phyloP scores from a whole-genome alignment of 2,329 filamentous ascomycete genomes.

The Aspergillus arachidicola region DNA sequence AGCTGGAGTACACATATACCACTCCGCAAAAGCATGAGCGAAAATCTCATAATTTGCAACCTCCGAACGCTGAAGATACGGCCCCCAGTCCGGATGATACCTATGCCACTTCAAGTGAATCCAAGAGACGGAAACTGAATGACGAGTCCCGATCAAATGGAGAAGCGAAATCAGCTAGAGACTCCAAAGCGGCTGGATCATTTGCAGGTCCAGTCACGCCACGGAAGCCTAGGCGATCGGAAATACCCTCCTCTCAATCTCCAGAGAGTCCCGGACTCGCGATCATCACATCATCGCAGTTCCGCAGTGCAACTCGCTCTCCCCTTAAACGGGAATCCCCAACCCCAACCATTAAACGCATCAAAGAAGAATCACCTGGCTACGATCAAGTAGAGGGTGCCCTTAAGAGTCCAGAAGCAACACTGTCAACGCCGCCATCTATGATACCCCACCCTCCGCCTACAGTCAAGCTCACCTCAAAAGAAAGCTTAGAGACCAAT shows the following conservation, averaged over 20 bases:
- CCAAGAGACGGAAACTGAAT: constrained; percentile 28
- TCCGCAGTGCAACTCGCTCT: constrained; percentile 30
- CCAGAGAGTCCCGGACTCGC: constrained; percentile 44
- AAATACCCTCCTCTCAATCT: constrained; percentile 48
- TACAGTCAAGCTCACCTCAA: neutral
- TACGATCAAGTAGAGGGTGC: constrained; percentile 2
- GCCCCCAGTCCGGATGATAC: neutral
- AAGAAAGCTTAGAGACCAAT: constrained; percentile 5
- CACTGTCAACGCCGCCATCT: neutral
- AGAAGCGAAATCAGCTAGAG: neutral
- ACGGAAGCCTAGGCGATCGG: constrained; percentile 31
- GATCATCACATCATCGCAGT: constrained; percentile 40
- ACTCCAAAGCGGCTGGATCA: neutral
- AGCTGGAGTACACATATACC: constrained; percentile 35
- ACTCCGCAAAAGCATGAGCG: constrained; percentile 19
- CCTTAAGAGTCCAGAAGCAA: constrained; percentile 7
- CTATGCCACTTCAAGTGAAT: constrained; percentile 11
- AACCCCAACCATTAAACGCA: constrained; percentile 1
- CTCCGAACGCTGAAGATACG: neutral
- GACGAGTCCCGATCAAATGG: constrained; percentile 12
- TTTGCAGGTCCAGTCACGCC: constrained; percentile 33
- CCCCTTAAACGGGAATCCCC: constrained; percentile 24
- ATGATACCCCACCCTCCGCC: constrained; percentile 1
- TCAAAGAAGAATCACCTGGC: constrained; percentile 26
- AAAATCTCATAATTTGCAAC: neutral